Evolutionary conservation across 1,139 yeast species (phyloP), one percentile per base, ranked within the genome.

Genomic region (Wickerhamiella pararugosa): DNA sequence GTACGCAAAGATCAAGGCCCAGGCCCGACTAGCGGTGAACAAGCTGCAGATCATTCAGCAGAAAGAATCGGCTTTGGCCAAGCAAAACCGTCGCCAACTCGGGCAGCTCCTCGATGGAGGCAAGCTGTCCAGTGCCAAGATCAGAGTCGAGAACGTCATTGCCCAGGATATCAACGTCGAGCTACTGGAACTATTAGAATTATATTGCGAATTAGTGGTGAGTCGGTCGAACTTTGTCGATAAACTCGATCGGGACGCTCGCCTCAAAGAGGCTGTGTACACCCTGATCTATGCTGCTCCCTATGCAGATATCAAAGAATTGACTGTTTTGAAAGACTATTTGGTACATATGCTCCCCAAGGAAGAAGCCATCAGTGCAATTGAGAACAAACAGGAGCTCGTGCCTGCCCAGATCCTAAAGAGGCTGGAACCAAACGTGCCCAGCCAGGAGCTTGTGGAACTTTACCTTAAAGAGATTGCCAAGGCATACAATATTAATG

Each of bases 81-180:
- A 84, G 58, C 92, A 81, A 53, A 83, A 76, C 50, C 66, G 95
- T 47, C 67, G 94, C 9, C 67, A 66, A 60, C 67, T 81, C 63
- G 94, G 94, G 1, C 86, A 79, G 42, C 63, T 84, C 25, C 63
- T 86, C 42, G 65, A 69, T 5, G 69, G 66, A 39, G 86, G 87
- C 5, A 83, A 82, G 56, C 90, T 83, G 50, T 77, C 79, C 43
- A 81, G 87, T 53, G 95, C 95, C 21, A 71, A 73, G 46, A 84
- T 86, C 46, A 64, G 94, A 42, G 93, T 84, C 3, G 95, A 86
- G 53, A 81, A 82, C 53, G 73, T 86, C 45, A 82, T 87, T 27
- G 71, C 90, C 31, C 93, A 83, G 52, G 96, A 87, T 56, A 75
- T 83, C 38, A 76, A 79, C 54, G 73, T 82, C 25, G 96, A 87